phyloP scores from a whole-genome alignment of 306 rosid genomes.

The Ochetophila trinervis region DNA sequence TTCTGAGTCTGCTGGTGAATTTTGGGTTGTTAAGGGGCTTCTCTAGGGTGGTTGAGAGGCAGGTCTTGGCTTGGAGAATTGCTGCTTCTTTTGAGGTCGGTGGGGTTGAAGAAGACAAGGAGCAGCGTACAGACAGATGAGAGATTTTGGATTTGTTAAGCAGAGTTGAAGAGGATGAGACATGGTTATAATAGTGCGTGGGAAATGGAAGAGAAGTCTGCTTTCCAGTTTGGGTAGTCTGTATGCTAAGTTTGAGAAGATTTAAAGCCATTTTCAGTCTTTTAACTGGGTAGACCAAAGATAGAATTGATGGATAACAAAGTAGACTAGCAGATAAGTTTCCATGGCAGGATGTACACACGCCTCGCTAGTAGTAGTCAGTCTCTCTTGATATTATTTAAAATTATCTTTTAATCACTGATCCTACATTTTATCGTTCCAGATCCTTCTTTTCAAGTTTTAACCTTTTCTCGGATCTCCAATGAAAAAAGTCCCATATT shows the following conservation, averaged over 20 bases:
- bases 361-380: neutral
- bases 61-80: conserved; percentile 68
- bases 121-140: conserved; percentile 3
- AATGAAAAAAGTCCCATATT: too few relatives aligned
- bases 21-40: conserved; percentile 80
- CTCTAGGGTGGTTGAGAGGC: conserved; percentile 65
- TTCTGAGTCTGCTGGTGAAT: conserved; percentile 59
- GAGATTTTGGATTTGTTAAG: conserved; percentile 31
- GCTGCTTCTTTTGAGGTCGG: conserved; percentile 82
- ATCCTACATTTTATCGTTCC: neutral
- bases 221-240: conserved; percentile 27
- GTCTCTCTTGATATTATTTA: neutral
- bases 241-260: conserved; percentile 36
- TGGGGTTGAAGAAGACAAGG: conserved; percentile 51
- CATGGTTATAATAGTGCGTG: conserved; percentile 9
- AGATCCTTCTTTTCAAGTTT: too few relatives aligned
- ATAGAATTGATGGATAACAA: conserved; percentile 20
- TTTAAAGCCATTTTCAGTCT: conserved; percentile 51
- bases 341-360: neutral
- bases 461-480: too few relatives aligned
- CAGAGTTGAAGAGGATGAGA: conserved; percentile 27
- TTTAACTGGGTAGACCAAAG: neutral
- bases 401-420: neutral
- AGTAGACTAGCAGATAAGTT: conserved; percentile 35
- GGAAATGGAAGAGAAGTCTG: conserved; percentile 37